Conservation (phyloP, 805 yeast genomes). For the Monosporozyma aerobia region DNA sequence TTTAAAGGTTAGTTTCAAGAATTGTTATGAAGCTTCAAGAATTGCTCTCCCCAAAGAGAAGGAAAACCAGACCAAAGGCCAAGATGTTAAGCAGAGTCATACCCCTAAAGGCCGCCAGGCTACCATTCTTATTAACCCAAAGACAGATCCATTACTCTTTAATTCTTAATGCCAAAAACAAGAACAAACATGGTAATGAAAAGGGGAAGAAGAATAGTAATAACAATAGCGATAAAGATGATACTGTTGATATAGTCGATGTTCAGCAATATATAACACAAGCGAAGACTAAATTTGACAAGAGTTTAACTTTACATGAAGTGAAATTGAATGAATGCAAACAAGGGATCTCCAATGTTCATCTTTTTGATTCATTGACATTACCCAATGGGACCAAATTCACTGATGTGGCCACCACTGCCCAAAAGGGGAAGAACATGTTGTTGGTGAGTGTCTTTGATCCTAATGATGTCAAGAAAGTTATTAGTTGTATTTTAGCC, state of each 20-base stretch:
- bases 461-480: slow-evolving; percentile 59
- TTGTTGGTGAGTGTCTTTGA: slow-evolving; percentile 80
- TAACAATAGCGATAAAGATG: background rate
- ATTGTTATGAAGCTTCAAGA: background rate
- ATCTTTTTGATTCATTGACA: slow-evolving; percentile 50
- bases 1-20: background rate
- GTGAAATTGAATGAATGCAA: slow-evolving; percentile 53
- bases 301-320: slow-evolving; percentile 42
- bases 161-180: slow-evolving; percentile 1
- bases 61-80: background rate
- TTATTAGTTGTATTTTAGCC: slow-evolving; percentile 61
- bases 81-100: background rate
- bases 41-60: background rate
- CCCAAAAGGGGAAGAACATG: slow-evolving; percentile 56
- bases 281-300: slow-evolving; percentile 31
- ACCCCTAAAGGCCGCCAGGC: background rate
- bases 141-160: background rate
- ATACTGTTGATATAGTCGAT: slow-evolving; percentile 3
- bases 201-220: slow-evolving; percentile 1
- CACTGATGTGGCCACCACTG: slow-evolving; percentile 60
- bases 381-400: slow-evolving; percentile 44
- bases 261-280: slow-evolving; percentile 6
- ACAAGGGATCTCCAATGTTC: slow-evolving; percentile 61
- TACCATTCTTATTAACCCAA: background rate
- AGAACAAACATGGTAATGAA: slow-evolving; percentile 3